A percentile compares a stretch with the other conserved stretches of the same genome.
Evolutionary conservation across 345 rosid genomes (phyloP).

Genomic region (Eucalyptus viminalis): DNA sequence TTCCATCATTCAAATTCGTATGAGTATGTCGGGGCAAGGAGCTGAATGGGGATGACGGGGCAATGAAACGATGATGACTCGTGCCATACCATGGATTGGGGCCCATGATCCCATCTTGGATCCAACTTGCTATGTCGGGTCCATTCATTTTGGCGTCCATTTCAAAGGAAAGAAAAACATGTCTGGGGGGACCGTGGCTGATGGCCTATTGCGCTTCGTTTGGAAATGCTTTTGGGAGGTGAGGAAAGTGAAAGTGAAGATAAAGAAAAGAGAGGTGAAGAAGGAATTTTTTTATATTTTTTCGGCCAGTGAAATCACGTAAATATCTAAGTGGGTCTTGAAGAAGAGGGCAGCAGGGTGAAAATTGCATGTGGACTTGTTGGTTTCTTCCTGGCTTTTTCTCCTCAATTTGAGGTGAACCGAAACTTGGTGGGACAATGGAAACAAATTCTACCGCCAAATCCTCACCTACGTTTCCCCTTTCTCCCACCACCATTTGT

Average conservation of each 20-base stretch:
- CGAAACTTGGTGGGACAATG: background rate
- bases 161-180: background rate
- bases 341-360: background rate
- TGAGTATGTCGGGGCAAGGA: background rate
- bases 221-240: background rate
- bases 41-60: background rate
- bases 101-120: background rate
- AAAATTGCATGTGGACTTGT: background rate
- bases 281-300: no score
- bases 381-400: background rate
- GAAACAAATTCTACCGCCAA: background rate
- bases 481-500: background rate
- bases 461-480: background rate
- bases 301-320: background rate
- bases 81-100: background rate
- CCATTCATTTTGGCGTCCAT: background rate
- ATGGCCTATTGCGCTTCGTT: background rate
- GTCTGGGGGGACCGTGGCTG: background rate
- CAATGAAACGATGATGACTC: background rate
- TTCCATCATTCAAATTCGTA: background rate
- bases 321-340: background rate
- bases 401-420: background rate
- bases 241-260: background rate
- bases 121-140: background rate
- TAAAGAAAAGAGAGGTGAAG: background rate